Evolutionary conservation across 225 moss, liverwort and hornwort genomes (phyloP), one percentile per base, ranked within the genome.

Genomic region (Marchantia paleacea): DNA sequence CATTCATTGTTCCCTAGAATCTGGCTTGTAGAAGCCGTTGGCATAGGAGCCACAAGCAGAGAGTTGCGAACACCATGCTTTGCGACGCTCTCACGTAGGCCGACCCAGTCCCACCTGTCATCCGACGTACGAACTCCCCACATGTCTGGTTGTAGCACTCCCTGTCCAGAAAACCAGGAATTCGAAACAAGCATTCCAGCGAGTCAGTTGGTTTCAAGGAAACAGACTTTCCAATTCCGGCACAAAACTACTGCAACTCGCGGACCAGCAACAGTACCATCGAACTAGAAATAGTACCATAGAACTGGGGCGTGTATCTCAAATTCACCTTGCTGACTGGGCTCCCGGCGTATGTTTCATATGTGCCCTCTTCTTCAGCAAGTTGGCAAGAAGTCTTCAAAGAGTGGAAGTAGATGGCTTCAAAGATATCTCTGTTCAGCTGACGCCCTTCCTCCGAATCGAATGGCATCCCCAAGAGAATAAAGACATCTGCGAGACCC

Each of bases 1-100:
- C 96, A 96, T 49, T 96, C 96, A 20, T 96, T 96, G 19, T 96
- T 96, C 57, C 96, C 96, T 52, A 96, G 85, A n/a, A 96, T 96
- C 78, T 96, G 96, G 26, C 96, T 96, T 15, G 96, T 96, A 7
- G 96, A 96, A 30, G 96, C 96, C 4, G 96, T 96, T 1, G 96
- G 96, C 96, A 96, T 96, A 10, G 94, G 94, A 20, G 96, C 96
- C 78, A 96, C 78, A 9, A 96, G 85, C 12, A 96, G 89, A 4
- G 94, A 96, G 60, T 96, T 96, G 2, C 94, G 86, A 0, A 94
- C 67, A 10, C 96, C 96, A 26, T 84, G 85, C 61, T 89, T 85
- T 0, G 82, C 64, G 19, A 96, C 91, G 18, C 76, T 52, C 12
- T 79, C 58, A 31, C 91, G 84, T 4, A 96, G 78, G 3, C 72